Conservation (phyloP, 129 eudicot genomes). For the Centrapalus pauciflorus region DNA sequence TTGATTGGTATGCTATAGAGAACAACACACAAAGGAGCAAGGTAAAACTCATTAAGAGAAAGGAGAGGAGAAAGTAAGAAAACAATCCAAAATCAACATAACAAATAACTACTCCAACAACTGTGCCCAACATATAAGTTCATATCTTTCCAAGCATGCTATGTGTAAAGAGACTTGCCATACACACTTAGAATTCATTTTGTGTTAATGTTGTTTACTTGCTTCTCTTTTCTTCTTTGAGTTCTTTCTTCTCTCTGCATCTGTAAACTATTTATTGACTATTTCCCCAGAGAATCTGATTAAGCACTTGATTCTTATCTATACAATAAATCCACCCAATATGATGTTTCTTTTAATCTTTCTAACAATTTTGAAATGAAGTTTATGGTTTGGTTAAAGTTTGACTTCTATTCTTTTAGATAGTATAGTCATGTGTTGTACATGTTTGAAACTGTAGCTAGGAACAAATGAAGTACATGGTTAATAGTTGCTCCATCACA, state of each 20-base stretch:
- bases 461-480: background rate
- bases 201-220: too few relatives aligned
- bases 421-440: background rate
- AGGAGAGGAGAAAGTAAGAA: background rate
- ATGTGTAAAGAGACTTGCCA: background rate
- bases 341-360: too few relatives aligned
- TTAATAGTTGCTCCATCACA: background rate
- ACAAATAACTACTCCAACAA: too few relatives aligned
- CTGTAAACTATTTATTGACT: too few relatives aligned
- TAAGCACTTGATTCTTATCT: too few relatives aligned
- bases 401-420: background rate
- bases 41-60: too few relatives aligned
- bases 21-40: too few relatives aligned
- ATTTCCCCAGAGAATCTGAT: too few relatives aligned
- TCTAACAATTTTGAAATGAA: background rate
- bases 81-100: background rate
- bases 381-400: background rate
- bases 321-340: too few relatives aligned
- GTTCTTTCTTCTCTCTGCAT: too few relatives aligned
- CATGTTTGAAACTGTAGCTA: background rate
- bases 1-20: background rate
- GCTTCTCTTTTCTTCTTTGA: too few relatives aligned
- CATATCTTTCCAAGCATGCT: background rate
- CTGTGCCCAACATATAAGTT: too few relatives aligned
- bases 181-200: background rate